Conservation (phyloP, 2,329 filamentous ascomycete species). For the Pseudocercospora eumusae region DNA sequence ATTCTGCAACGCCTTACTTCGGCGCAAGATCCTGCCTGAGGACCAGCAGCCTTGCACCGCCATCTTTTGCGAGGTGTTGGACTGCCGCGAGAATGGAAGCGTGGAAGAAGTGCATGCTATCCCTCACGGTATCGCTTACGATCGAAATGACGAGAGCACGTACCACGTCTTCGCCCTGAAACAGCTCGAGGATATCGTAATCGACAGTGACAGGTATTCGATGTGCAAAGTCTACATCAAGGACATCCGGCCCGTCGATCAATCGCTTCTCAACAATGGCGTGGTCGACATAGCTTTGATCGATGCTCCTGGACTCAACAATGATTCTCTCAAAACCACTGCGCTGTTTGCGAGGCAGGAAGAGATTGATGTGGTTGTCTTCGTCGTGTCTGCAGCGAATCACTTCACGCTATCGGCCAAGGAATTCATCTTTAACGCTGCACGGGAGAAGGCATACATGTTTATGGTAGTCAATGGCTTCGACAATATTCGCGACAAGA, state of each 20-base stretch:
- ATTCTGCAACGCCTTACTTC: constrained; percentile 94
- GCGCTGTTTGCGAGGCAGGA: constrained; percentile 96
- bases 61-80: constrained; percentile 96
- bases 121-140: constrained; percentile 75
- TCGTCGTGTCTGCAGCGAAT: constrained; percentile 95
- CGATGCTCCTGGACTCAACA: constrained; percentile 92
- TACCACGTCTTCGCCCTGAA: constrained; percentile 81
- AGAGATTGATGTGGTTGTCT: constrained; percentile 98
- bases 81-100: constrained; percentile 85
- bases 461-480: constrained; percentile 99
- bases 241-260: constrained; percentile 83
- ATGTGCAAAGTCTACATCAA: constrained; percentile 97
- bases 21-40: constrained; percentile 89
- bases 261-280: constrained; percentile 93
- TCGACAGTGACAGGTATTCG: constrained; percentile 82
- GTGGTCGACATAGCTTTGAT: constrained; percentile 98
- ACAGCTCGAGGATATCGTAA: constrained; percentile 84
- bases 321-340: constrained; percentile 94
- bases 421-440: constrained; percentile 95
- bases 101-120: constrained; percentile 95
- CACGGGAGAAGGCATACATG: constrained; percentile 95
- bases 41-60: constrained; percentile 98
- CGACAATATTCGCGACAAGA: constrained; percentile 89
- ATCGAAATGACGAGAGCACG: constrained; percentile 88
- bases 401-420: constrained; percentile 98